Evolutionary conservation across 805 yeast genomes (phyloP).

Genomic region (Wickerhamiella azyma): DNA sequence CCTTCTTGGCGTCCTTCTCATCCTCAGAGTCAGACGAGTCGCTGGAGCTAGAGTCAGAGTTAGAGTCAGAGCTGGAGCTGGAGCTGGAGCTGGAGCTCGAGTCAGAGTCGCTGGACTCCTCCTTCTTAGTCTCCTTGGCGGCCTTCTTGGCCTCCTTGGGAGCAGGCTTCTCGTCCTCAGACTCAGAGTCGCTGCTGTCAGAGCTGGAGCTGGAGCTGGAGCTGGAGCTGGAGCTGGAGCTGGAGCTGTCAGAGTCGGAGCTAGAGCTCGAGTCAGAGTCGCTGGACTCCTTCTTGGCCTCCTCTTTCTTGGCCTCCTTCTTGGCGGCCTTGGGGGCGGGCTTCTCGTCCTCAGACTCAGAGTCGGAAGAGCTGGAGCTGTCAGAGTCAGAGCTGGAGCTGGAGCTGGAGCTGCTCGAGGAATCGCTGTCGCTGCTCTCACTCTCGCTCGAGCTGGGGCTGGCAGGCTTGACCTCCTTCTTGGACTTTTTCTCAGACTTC

Average conservation of each 20-base stretch:
- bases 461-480: not conserved
- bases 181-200: conserved; percentile 16
- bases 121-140: conserved; percentile 9
- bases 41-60: conserved; percentile 2
- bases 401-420: not conserved
- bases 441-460: conserved; percentile 9
- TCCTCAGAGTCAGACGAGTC: conserved; percentile 14
- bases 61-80: conserved; percentile 10
- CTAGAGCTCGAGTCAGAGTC: conserved; percentile 16
- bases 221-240: conserved; percentile 1
- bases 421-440: not conserved
- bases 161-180: conserved; percentile 13
- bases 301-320: conserved; percentile 11
- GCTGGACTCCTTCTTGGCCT: conserved; percentile 16
- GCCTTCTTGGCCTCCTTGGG: conserved; percentile 10
- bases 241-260: conserved; percentile 5
- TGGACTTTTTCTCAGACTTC: conserved; percentile 6
- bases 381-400: conserved; percentile 1
- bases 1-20: conserved; percentile 11
- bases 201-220: not conserved
- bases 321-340: conserved; percentile 9
- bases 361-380: conserved; percentile 20
- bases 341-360: conserved; percentile 15
- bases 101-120: conserved; percentile 21
- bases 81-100: conserved; percentile 2